phyloP scores from a whole-genome alignment of 805 yeast genomes.

The Ogataea methanolica region DNA sequence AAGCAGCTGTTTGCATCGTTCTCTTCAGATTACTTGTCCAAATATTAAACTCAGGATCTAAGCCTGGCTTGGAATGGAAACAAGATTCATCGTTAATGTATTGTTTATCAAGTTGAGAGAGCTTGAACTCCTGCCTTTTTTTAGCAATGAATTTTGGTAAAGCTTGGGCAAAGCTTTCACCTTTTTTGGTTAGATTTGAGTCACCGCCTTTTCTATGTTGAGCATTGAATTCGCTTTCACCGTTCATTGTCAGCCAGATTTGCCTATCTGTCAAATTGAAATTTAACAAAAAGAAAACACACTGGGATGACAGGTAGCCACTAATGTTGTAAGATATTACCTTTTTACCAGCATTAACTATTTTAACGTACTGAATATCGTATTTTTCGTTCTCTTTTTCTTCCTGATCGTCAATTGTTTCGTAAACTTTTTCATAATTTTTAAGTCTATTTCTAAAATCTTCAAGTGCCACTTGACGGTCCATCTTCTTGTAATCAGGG shows the following conservation, averaged over 20 bases:
- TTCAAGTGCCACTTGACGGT: slow-evolving; percentile 67
- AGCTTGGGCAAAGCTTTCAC: slow-evolving; percentile 30
- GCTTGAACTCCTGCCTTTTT: slow-evolving; percentile 32
- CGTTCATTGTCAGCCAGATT: slow-evolving; percentile 33
- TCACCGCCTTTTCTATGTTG: slow-evolving; percentile 31
- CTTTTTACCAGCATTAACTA: slow-evolving; percentile 58
- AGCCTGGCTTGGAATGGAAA: slow-evolving; percentile 13
- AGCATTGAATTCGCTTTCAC: slow-evolving; percentile 28
- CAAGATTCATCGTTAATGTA: slow-evolving; percentile 27
- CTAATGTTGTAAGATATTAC: slow-evolving; percentile 52
- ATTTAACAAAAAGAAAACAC: slow-evolving; percentile 48
- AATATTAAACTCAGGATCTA: slow-evolving; percentile 28
- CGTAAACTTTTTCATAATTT: slow-evolving; percentile 86
- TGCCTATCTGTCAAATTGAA: slow-evolving; percentile 33
- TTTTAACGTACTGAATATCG: slow-evolving; percentile 55
- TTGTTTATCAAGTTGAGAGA: slow-evolving; percentile 29
- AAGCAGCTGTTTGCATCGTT: slow-evolving; percentile 29
- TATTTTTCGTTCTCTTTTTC: slow-evolving; percentile 39
- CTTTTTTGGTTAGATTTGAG: slow-evolving; percentile 24
- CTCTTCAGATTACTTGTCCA: slow-evolving; percentile 33
- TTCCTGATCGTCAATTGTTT: slow-evolving; percentile 70
- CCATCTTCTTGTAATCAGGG: slow-evolving; percentile 88
- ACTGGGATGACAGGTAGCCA: slow-evolving; percentile 54
- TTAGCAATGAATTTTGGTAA: slow-evolving; percentile 30
- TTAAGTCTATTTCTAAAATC: slow-evolving; percentile 79